Percentiles rank a stretch among this genome's conserved stretches.
These are phyloP conservation scores for Rhizoctonia solani DNA, from an alignment of 1,284 basidiomycete genomes.

Conservation along the genomic window DNA sequence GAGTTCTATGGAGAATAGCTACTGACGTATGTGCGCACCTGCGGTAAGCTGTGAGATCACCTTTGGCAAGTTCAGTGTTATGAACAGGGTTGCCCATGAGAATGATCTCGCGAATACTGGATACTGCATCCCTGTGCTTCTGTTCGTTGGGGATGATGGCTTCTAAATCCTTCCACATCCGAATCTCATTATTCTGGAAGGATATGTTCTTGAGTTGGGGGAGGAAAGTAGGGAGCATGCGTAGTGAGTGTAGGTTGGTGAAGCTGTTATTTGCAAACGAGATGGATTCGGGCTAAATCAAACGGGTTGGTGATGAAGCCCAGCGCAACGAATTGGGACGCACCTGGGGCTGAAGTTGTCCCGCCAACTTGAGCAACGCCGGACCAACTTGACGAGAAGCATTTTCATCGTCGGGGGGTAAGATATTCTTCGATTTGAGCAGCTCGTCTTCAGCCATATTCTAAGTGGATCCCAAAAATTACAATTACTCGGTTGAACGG, in stretches of 20 bases:
- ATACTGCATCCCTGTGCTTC: conserved; percentile 53
- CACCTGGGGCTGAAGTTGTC: conserved; percentile 75
- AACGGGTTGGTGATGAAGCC: conserved; percentile 21
- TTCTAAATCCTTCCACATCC: conserved; percentile 69
- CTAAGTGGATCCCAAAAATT: no score
- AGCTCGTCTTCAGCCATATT: conserved; percentile 72
- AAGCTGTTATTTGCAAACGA: conserved; percentile 69
- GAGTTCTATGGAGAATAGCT: conserved; percentile 40
- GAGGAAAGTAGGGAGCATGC: conserved; percentile 65
- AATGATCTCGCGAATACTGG: conserved; percentile 64
- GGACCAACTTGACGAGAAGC: conserved; percentile 66
- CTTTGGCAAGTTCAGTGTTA: conserved; percentile 61
- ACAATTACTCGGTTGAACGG: not conserved
- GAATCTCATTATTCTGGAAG: conserved; percentile 71
- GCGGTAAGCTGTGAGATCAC: conserved; percentile 62
- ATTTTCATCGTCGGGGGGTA: conserved; percentile 66
- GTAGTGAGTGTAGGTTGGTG: conserved; percentile 54
- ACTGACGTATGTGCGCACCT: conserved; percentile 53
- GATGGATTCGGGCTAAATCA: conserved; percentile 67
- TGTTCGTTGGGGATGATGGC: conserved; percentile 58
- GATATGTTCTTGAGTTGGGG: conserved; percentile 80
- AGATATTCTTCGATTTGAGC: conserved; percentile 66
- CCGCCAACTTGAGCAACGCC: conserved; percentile 84
- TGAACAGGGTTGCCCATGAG: conserved; percentile 80
- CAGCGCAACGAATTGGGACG: conserved; percentile 38